Percentiles rank a stretch among this genome's conserved stretches.
phyloP scores from a whole-genome alignment of 2,329 filamentous ascomycete species.

The Cytospora mali region DNA sequence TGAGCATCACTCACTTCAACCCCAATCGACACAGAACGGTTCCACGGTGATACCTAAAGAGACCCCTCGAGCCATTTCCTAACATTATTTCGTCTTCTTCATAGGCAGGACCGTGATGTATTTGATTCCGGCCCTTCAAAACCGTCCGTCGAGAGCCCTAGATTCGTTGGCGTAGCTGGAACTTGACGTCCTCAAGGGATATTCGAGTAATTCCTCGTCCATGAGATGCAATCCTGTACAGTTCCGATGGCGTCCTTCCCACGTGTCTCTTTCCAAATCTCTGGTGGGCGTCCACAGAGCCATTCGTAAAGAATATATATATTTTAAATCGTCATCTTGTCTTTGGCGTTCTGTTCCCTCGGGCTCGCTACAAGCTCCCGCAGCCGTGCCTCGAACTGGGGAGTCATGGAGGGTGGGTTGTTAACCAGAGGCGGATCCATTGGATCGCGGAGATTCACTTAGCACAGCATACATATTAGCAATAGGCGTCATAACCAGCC shows the following conservation, averaged over 20 bases:
- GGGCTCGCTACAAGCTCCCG: conserved; percentile 38
- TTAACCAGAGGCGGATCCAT: conserved; percentile 39
- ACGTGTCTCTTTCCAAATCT: neutral
- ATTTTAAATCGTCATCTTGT: neutral
- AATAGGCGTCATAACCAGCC: neutral
- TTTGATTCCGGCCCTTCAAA: neutral
- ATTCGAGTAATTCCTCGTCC: neutral
- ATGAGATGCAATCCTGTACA: neutral
- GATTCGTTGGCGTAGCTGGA: neutral
- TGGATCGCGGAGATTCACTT: conserved; percentile 49
- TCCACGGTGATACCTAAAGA: neutral
- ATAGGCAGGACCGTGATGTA: neutral
- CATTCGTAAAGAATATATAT: neutral
- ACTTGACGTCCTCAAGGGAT: neutral
- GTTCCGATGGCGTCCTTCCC: neutral
- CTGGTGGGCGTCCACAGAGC: neutral
- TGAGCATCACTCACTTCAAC: neutral
- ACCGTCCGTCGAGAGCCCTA: neutral
- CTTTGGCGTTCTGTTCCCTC: conserved; percentile 4
- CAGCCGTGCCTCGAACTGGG: conserved; percentile 46
- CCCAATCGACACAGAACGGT: neutral
- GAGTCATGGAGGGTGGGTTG: conserved; percentile 42
- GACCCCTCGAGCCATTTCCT: neutral
- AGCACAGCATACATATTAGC: conserved; percentile 30
- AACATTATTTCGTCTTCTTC: neutral